phyloP scores from a whole-genome alignment of 2,329 filamentous ascomycete genomes.

The Penicillium sp. region DNA sequence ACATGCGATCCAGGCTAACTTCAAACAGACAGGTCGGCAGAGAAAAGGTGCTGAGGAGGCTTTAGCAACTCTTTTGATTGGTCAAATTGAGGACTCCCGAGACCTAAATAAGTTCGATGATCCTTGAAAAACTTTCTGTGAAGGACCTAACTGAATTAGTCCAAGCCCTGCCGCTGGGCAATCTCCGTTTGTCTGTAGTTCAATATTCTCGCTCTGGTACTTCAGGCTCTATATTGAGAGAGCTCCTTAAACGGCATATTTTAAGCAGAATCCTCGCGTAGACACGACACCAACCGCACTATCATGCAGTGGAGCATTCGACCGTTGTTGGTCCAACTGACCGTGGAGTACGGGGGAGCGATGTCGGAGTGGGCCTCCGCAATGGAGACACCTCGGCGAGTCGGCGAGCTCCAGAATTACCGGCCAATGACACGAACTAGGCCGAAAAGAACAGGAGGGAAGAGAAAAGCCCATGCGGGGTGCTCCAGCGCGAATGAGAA shows the following conservation, averaged over 20 bases:
- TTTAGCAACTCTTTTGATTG: background rate
- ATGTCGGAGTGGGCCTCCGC: background rate
- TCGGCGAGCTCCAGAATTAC: background rate
- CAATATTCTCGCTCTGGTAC: background rate
- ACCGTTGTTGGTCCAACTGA: background rate
- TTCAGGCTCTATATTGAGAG: background rate
- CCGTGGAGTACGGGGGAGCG: background rate
- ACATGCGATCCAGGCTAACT: background rate
- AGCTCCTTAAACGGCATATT: background rate
- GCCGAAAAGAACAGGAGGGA: background rate
- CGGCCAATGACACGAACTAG: background rate
- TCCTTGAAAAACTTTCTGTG: background rate
- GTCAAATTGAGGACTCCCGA: background rate
- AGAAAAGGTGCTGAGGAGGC: slow-evolving; percentile 1
- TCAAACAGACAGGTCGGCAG: slow-evolving; percentile 7
- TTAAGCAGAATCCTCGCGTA: background rate
- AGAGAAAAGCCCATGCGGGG: background rate
- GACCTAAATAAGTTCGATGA: background rate
- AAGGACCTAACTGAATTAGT: background rate
- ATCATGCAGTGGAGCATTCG: background rate
- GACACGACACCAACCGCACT: background rate
- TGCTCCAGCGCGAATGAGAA: background rate
- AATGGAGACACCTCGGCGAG: background rate
- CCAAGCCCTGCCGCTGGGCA: background rate
- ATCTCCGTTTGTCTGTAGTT: background rate